Percentiles rank a stretch among this genome's conserved stretches.
These are phyloP conservation scores for Solanum chiquidenum DNA, from an alignment of 257 asterid species.

Conservation along the genomic window DNA sequence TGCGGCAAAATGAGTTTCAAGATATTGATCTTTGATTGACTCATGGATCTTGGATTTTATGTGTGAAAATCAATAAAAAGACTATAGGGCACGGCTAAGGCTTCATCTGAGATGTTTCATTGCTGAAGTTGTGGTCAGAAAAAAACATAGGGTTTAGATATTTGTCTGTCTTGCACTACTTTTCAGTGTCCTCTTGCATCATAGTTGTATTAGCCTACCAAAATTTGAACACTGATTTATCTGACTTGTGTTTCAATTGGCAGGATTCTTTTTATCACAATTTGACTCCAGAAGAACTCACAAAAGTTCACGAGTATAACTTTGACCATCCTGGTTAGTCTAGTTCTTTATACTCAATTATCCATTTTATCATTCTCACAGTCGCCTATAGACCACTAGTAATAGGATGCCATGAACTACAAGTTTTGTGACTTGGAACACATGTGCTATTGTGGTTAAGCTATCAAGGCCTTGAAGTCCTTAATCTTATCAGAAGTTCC, in stretches of 20 bases:
- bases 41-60: not conserved
- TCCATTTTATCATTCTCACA: not conserved
- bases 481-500: not conserved
- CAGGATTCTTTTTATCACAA: conserved; percentile 95
- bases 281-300: conserved; percentile 76
- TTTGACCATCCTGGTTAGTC: conserved; percentile 97
- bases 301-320: conserved; percentile 89
- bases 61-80: not conserved
- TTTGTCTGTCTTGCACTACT: not conserved
- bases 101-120: not conserved
- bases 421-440: not conserved
- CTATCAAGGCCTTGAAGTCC: not conserved
- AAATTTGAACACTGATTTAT: not conserved
- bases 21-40: not conserved
- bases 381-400: not conserved
- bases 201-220: not conserved
- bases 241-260: conserved; percentile 5
- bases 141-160: not conserved
- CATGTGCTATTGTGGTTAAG: not conserved
- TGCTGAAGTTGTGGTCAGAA: not conserved
- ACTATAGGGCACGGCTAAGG: not conserved
- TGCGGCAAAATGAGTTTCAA: not conserved
- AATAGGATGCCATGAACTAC: not conserved
- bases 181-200: not conserved
- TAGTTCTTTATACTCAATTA: not conserved